Evolutionary conservation across 208 protist genomes (phyloP), one percentile per base, ranked within the genome.

Genomic region (Trypanosoma mega): DNA sequence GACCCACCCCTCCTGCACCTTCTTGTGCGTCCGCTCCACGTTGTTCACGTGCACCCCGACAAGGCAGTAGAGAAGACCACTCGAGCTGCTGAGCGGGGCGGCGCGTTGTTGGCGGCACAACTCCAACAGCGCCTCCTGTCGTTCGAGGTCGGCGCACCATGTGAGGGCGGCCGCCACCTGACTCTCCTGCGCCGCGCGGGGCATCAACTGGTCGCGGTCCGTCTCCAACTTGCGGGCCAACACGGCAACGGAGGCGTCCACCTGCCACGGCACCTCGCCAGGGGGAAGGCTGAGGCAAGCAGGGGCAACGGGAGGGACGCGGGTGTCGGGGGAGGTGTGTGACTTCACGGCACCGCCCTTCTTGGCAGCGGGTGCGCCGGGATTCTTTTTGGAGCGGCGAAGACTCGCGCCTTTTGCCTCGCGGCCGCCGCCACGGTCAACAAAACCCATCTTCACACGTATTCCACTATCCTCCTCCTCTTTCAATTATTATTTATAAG

Each of bases 21-120:
- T 75, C 51, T 75, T 78, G 60, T 92, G 81, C 27, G 72, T 85
- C 43, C 88, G 74, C 37, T 90, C 78, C 31, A 92, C 80, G 59
- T 81, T 94, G 69, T 94, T 86, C 16, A 80, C 72, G 56, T 94
- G 88, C 7, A 94, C 75, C 20, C 88, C 88, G 3, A 89, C 58
- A 14, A 89, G 26, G 12, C 73, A 83, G 54, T 87, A 91, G 8
- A 89, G 64, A 3, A 64, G 16, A 12, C 80, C 51, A 29, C 21
- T 11, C 6, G 61, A 20, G 51, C 37, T 26, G 21, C 1, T n/a
- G 39, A n/a, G 11, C 49, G 18, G 11, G 26, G 11, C 16, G 67
- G 12, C 1, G 52, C 76, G 46, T 85, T 88, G 73, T 44, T 80
- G 63, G 26, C 58, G 44, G 55, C 88, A 94, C 9, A 59, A 56